Percentiles rank a stretch among this genome's conserved stretches.
Evolutionary conservation across 169 alveolate genomes (phyloP).

Genomic region (Plasmodium fragile): DNA sequence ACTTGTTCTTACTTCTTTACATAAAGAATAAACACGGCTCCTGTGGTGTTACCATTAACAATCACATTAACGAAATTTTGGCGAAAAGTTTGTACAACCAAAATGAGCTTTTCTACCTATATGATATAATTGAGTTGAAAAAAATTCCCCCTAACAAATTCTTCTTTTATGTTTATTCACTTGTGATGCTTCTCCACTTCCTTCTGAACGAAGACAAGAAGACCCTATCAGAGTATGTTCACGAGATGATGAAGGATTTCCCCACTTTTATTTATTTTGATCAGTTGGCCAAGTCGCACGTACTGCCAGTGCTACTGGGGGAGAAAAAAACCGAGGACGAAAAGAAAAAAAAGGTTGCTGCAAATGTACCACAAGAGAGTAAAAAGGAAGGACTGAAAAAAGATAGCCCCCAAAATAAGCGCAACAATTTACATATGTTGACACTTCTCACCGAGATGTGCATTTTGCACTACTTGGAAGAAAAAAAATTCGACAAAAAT

Average conservation of each 20-base stretch:
- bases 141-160: slow-evolving; percentile 55
- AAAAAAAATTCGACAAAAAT: slow-evolving; percentile 15
- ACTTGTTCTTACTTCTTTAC: slow-evolving; percentile 30
- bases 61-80: slow-evolving; percentile 18
- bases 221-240: slow-evolving; percentile 4
- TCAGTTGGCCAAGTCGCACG: neutral
- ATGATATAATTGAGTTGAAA: slow-evolving; percentile 36
- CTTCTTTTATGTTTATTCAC: slow-evolving; percentile 68
- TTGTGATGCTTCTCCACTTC: slow-evolving; percentile 16
- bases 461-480: slow-evolving; percentile 31
- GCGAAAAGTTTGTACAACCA: slow-evolving; percentile 42
- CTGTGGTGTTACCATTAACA: neutral
- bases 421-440: slow-evolving; percentile 31
- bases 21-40: slow-evolving; percentile 7
- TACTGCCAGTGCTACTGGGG: slow-evolving; percentile 1
- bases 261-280: slow-evolving; percentile 36
- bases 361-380: neutral
- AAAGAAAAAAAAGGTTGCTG: slow-evolving; percentile 6
- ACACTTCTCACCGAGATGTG: slow-evolving; percentile 9
- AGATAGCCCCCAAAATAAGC: neutral
- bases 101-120: slow-evolving; percentile 39
- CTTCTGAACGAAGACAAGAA: slow-evolving; percentile 15
- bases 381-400: neutral
- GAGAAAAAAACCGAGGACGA: neutral
- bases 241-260: slow-evolving; percentile 13